A percentile compares a stretch with the other conserved stretches of the same genome.
Conservation (phyloP, 192 early-diverging fungal species). For the Chytriomyces sp. region DNA sequence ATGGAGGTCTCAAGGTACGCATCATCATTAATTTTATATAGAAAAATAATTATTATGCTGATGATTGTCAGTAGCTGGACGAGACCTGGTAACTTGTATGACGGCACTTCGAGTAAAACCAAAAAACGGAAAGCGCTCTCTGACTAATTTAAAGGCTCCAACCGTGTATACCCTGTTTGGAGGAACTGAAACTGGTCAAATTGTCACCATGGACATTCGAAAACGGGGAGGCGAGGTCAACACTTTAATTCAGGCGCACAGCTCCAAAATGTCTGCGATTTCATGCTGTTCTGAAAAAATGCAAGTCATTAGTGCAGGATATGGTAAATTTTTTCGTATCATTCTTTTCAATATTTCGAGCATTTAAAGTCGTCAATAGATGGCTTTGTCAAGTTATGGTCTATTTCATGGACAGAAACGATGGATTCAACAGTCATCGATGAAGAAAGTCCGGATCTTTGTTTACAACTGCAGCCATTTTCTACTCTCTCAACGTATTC, state of each 20-base stretch:
- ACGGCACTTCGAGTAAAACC: slow-evolving; percentile 33
- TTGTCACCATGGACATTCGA: slow-evolving; percentile 48
- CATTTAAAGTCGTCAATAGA: slow-evolving; percentile 28
- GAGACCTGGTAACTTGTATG: slow-evolving; percentile 39
- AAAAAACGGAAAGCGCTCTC: slow-evolving; percentile 11
- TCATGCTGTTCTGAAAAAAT: slow-evolving; percentile 22
- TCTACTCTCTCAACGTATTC: not conserved
- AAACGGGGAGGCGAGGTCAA: slow-evolving; percentile 27
- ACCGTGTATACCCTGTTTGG: slow-evolving; percentile 46
- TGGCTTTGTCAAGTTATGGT: slow-evolving; percentile 42
- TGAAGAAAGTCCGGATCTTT: slow-evolving; percentile 23
- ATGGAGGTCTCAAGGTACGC: slow-evolving; percentile 38
- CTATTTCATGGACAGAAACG: slow-evolving; percentile 28
- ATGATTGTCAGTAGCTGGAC: slow-evolving; percentile 21
- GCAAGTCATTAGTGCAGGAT: slow-evolving; percentile 34
- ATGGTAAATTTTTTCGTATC: slow-evolving; percentile 24
- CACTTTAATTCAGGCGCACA: slow-evolving; percentile 40
- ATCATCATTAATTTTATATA: not conserved
- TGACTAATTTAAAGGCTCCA: slow-evolving; percentile 13
- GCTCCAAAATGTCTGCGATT: slow-evolving; percentile 32
- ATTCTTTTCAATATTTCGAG: not conserved
- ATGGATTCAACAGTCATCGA: slow-evolving; percentile 25
- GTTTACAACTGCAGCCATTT: slow-evolving; percentile 6
- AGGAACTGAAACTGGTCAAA: slow-evolving; percentile 54
- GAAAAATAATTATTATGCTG: slow-evolving; percentile 11